phyloP scores from a whole-genome alignment of 2,329 filamentous ascomycete genomes.

The Venturiaceae sp. region DNA sequence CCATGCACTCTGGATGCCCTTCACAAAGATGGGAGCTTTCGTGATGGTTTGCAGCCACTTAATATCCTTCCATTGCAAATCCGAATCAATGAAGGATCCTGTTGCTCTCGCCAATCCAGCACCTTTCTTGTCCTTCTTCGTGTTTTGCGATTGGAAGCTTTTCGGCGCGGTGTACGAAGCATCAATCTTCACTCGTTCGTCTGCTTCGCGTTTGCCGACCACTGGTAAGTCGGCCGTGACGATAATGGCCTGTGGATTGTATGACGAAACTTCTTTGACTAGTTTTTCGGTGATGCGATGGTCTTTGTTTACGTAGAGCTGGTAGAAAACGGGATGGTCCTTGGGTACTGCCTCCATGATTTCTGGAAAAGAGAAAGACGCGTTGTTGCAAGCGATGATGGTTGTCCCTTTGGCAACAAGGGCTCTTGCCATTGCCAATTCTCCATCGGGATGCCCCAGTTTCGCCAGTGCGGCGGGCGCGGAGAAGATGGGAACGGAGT shows the following conservation, averaged over 20 bases:
- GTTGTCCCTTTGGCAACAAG: slow-evolving; percentile 14
- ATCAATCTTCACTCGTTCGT: slow-evolving; percentile 37
- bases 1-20: slow-evolving; percentile 30
- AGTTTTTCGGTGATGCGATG: slow-evolving; percentile 41
- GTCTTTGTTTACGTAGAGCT: slow-evolving; percentile 53
- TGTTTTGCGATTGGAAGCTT: slow-evolving; percentile 22
- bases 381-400: slow-evolving; percentile 19
- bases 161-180: slow-evolving; percentile 24
- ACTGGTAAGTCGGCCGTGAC: slow-evolving; percentile 51
- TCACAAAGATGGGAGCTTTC: slow-evolving; percentile 31
- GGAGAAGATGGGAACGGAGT: slow-evolving; percentile 25
- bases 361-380: slow-evolving; percentile 20
- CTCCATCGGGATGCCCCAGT: slow-evolving; percentile 27
- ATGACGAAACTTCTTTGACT: slow-evolving; percentile 34
- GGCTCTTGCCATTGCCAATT: slow-evolving; percentile 23
- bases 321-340: slow-evolving; percentile 41
- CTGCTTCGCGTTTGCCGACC: slow-evolving; percentile 43
- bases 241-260: slow-evolving; percentile 45
- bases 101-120: slow-evolving; percentile 46
- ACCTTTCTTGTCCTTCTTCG: slow-evolving; percentile 44
- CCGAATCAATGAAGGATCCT: slow-evolving; percentile 44
- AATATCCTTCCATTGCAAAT: slow-evolving; percentile 39
- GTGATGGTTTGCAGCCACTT: slow-evolving; percentile 29
- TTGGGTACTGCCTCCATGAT: slow-evolving; percentile 14
- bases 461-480: slow-evolving; percentile 26